A percentile compares a stretch with the other conserved stretches of the same genome.
These are phyloP conservation scores for Candida maesae DNA, from an alignment of 805 yeast genomes.

Conservation along the genomic window DNA sequence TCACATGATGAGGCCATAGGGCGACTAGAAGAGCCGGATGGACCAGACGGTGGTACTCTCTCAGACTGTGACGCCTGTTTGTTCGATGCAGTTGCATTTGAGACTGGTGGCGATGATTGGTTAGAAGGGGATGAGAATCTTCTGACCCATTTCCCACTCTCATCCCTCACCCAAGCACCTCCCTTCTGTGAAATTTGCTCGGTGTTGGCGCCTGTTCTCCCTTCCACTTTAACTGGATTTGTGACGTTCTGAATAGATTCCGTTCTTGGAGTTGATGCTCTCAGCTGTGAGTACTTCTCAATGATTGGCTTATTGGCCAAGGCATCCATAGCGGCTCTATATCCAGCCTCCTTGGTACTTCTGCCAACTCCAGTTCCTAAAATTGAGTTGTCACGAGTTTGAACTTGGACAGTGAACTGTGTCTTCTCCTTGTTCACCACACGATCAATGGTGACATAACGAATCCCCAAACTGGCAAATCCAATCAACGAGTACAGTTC, in stretches of 20 bases:
- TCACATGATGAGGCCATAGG: too few relatives aligned
- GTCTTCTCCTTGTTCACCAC: constrained; percentile 35
- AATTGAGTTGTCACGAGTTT: constrained; percentile 54
- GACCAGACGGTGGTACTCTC: too few relatives aligned
- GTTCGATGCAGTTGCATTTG: too few relatives aligned
- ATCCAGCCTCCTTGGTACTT: constrained; percentile 72
- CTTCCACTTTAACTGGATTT: neutral
- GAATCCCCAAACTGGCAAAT: constrained; percentile 59
- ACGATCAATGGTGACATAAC: constrained; percentile 42
- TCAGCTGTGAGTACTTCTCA: constrained; percentile 56
- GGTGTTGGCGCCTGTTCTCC: neutral
- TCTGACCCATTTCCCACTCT: constrained; percentile 4
- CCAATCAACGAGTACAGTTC: constrained; percentile 79
- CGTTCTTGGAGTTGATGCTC: constrained; percentile 51
- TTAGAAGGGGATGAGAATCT: neutral
- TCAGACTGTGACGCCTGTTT: too few relatives aligned
- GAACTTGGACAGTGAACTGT: constrained; percentile 57
- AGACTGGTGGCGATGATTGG: too few relatives aligned
- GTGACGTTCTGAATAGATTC: constrained; percentile 10
- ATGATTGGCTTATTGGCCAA: constrained; percentile 52
- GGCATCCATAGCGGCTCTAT: constrained; percentile 81
- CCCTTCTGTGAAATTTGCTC: neutral
- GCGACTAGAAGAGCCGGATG: too few relatives aligned
- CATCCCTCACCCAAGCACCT: constrained; percentile 3
- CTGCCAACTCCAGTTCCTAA: constrained; percentile 73